Evolutionary conservation across 495 filamentous ascomycete species (phyloP).

Genomic region (Neurospora sp.): DNA sequence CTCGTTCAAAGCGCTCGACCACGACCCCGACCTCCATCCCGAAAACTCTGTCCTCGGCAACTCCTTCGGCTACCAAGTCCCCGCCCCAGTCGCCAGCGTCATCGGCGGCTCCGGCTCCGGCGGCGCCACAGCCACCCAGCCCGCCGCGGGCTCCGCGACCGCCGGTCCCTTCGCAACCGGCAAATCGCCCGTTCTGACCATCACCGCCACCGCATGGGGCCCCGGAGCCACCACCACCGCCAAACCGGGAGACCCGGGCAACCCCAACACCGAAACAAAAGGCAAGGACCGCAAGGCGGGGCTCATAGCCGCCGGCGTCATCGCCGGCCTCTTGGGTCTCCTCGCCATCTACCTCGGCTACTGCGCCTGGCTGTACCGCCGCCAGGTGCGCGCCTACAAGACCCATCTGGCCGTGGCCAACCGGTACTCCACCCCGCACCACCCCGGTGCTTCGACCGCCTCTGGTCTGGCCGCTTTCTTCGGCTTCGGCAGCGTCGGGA

Average conservation of each 20-base stretch:
- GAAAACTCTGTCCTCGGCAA: conserved; percentile 43
- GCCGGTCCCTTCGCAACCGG: conserved; percentile 61
- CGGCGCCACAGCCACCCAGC: conserved; percentile 57
- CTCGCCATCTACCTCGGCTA: conserved; percentile 56
- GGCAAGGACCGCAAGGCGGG: conserved; percentile 37
- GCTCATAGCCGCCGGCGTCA: conserved; percentile 52
- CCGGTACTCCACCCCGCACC: conserved; percentile 19
- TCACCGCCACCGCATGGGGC: conserved; percentile 40
- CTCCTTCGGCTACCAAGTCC: conserved; percentile 56
- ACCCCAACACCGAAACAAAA: conserved; percentile 2
- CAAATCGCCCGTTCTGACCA: conserved; percentile 50
- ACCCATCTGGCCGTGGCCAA: conserved; percentile 50
- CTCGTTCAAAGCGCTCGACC: conserved; percentile 41
- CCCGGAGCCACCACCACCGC: conserved; percentile 25
- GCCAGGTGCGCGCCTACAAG: conserved; percentile 51
- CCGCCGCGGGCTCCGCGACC: conserved; percentile 49
- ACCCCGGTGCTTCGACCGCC: conserved; percentile 3
- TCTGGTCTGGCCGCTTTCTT: conserved; percentile 12
- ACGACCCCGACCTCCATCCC: conserved; percentile 21
- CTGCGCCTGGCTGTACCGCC: conserved; percentile 60
- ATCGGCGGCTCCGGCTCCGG: conserved; percentile 53
- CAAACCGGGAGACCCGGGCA: not conserved
- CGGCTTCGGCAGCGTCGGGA: conserved; percentile 1
- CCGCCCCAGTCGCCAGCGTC: conserved; percentile 45
- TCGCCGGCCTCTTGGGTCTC: conserved; percentile 51